Base-by-base conservation (phyloP, 768 basidiomycete species). In the Russula dissimulans region DNA sequence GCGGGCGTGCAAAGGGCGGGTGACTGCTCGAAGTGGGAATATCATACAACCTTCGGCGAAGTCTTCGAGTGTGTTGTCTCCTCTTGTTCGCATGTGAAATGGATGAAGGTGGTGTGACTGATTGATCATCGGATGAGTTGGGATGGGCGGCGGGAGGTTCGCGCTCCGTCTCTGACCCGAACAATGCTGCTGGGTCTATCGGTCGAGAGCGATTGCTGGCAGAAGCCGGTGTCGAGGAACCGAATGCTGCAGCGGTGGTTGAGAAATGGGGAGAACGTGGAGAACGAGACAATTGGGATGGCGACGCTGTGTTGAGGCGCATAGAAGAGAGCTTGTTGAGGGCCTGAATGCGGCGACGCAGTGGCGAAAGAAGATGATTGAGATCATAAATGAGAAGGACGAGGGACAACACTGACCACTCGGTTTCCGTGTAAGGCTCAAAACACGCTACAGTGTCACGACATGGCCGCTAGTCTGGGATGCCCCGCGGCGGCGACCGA, bases 131-230 rank as follows among this genome's bases (percentile, higher is more conserved):
- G 9, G 72, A 73, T 17, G 78, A 75, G 61, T 67, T 50, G 59
- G 68, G 34, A 56, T 56, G 48, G 9, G 54, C 32, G 6, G 54
- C 32, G 4, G 48, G 18, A n/a, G 77, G 79, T 71, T 90, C 88
- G 46, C 87, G 82, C 70, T 91, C 90, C 0, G 89, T 91, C 70
- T 91, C 90, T 3, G 88, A 91, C 36, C 89, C 89, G 7, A 88
- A 91, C 65, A 71, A 66, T 70, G 60, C 58, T 48, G 52, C 59
- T 34, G 41, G 60, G 55, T 31, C 64, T 49, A 46, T 67, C 41
- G 43, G 76, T 69, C 7, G 75, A 67, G 67, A 56, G 75, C 71
- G 58, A 65, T 71, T 60, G 73, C 73, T 56, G 57, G 59, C 39
- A 49, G 45, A 63, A 36, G 29, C 62, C 64, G 71, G 68, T 36